Evolutionary conservation across 768 basidiomycete genomes (phyloP), one percentile per base, ranked within the genome.

Genomic region (Obba rivulosa): DNA sequence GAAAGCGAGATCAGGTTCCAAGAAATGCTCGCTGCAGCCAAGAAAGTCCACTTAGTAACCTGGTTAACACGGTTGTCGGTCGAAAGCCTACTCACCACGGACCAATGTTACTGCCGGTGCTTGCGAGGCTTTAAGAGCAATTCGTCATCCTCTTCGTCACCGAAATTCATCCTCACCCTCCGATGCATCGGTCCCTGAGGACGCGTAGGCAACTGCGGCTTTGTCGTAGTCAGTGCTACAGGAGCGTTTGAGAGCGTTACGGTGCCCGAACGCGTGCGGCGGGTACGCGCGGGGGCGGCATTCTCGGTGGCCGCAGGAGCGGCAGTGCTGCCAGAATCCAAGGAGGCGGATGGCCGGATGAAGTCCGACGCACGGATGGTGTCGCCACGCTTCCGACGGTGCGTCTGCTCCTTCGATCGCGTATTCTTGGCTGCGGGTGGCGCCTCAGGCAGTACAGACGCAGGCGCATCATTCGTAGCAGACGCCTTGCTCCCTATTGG

Each of bases 281-380:
- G 63, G 11, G 69, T 56, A 13, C 61, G 60, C 34, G 54, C 52
- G 3, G 25, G 43, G 44, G 18, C 23, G 40, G 38, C 16, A 39
- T 8, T 10, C 5, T 21, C 17, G 17, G 8, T n/a, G 8, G 24
- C 14, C 18, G 24, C 41, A 42, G 14, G 22, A 10, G 41, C 41
- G 22, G 20, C 20, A 9, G n/a, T 23, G 0, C 42, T 23, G 7
- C 7, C 11, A 14, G 40, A 24, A 51, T 21, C 2, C 54, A 47
- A 25, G 45, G 48, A 41, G 46, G 24, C 31, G 40, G 34, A 9
- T 4, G 55, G 47, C 28, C 53, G 66, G 28, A 53, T 17, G 41
- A 67, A 71, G 52, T 75, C 75, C n/a, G 70, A 78, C 42, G 71
- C 76, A 44, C 69, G 77, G 58, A 72, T 79, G 45, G 73, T 80